Conservation (phyloP, 192 early-diverging fungal species). For the Chytriomyces hyalinus region DNA sequence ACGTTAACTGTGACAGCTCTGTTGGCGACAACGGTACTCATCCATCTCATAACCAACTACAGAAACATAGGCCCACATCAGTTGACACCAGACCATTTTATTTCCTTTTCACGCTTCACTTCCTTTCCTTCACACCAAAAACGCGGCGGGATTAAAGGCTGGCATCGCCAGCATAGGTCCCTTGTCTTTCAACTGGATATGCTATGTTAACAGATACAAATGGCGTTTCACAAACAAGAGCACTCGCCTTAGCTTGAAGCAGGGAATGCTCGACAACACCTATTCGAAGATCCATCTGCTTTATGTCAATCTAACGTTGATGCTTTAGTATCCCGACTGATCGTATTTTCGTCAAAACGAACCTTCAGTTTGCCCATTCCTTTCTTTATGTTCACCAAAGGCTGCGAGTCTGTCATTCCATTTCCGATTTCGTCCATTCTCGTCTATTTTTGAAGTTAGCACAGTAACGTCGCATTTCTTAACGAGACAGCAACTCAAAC, state of each 20-base stretch:
- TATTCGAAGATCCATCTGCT: constrained; percentile 65
- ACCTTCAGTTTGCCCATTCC: constrained; percentile 58
- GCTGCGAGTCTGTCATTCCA: constrained; percentile 71
- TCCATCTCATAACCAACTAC: too few relatives aligned
- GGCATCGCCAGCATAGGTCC: constrained; percentile 28
- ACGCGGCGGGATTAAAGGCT: constrained; percentile 21
- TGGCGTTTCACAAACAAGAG: not conserved
- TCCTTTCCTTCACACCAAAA: constrained; percentile 4
- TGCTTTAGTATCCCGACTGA: not conserved
- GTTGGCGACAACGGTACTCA: too few relatives aligned
- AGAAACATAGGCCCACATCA: too few relatives aligned
- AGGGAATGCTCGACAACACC: constrained; percentile 65
- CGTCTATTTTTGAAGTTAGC: constrained; percentile 32
- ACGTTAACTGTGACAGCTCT: too few relatives aligned
- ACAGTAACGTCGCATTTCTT: constrained; percentile 19
- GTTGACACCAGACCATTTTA: too few relatives aligned
- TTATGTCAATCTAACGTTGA: constrained; percentile 53
- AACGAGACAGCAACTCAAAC: constrained; percentile 26
- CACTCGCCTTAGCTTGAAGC: constrained; percentile 50
- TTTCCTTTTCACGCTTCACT: too few relatives aligned
- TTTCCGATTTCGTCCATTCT: constrained; percentile 66
- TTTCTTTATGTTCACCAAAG: constrained; percentile 61
- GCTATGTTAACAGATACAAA: not conserved
- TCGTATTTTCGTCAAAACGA: not conserved
- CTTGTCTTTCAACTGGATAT: constrained; percentile 24